A percentile compares a stretch with the other conserved stretches of the same genome.
phyloP scores from a whole-genome alignment of 306 rosid genomes.

The Ochetophila trinervis region DNA sequence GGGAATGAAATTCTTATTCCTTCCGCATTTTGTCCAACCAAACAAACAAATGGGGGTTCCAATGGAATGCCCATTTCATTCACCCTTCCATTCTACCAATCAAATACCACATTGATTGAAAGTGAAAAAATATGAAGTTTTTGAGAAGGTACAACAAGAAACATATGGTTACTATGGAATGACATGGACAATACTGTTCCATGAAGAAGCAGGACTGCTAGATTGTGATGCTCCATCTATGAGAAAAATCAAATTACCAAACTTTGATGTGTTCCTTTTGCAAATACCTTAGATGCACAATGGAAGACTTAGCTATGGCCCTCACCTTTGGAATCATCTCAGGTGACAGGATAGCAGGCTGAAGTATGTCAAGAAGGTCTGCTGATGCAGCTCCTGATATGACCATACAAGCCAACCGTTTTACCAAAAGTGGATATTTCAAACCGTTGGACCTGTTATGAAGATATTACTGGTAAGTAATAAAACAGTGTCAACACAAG shows the following conservation, averaged over 20 bases:
- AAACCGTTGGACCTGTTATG: conserved; percentile 57
- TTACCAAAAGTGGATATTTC: conserved; percentile 81
- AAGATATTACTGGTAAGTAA: conserved; percentile 19
- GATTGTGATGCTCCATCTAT: background rate
- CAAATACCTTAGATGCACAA: too few species aligned
- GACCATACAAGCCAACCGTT: conserved; percentile 91
- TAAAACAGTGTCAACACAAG: conserved; percentile 4
- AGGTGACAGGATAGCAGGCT: conserved; percentile 67
- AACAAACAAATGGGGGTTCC: too few species aligned
- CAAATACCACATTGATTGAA: background rate
- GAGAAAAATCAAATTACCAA: background rate
- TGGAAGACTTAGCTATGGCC: conserved; percentile 1
- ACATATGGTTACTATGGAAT: background rate
- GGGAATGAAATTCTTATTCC: too few species aligned
- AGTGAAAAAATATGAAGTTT: background rate
- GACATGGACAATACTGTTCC: background rate
- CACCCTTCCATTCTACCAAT: too few species aligned
- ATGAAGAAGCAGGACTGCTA: background rate
- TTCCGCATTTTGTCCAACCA: too few species aligned
- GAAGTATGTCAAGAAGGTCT: conserved; percentile 80
- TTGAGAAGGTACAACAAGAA: background rate
- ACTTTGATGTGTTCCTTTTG: background rate
- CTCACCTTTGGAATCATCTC: conserved; percentile 57
- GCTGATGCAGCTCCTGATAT: conserved; percentile 57
- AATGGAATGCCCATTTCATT: too few species aligned